phyloP scores from a whole-genome alignment of 352 stramenopile species.

The Thraustochytrium striatum region DNA sequence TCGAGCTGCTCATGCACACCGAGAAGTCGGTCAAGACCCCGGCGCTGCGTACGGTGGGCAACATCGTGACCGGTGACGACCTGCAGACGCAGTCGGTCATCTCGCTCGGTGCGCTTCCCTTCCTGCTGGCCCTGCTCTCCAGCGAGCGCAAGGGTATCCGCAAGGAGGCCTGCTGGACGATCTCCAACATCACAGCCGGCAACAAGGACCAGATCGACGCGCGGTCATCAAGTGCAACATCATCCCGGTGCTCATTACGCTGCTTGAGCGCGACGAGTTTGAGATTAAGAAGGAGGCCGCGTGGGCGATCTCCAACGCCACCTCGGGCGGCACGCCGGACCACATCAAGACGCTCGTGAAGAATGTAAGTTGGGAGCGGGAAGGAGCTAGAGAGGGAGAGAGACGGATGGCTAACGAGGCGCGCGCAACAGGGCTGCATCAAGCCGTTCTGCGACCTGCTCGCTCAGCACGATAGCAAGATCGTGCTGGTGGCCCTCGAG shows the following conservation, averaged over 20 bases:
- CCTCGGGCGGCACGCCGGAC: slow-evolving; percentile 78
- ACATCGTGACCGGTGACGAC: slow-evolving; percentile 99
- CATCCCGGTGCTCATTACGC: slow-evolving; percentile 90
- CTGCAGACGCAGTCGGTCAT: slow-evolving; percentile 98
- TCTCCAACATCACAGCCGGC: slow-evolving; percentile 98
- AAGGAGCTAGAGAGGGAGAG: too few species aligned
- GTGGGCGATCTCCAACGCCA: slow-evolving; percentile 98
- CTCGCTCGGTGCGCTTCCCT: slow-evolving; percentile 92
- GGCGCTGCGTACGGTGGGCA: slow-evolving; percentile 91
- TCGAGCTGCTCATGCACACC: slow-evolving; percentile 91
- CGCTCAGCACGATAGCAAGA: slow-evolving; percentile 91
- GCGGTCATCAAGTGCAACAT: slow-evolving; percentile 94
- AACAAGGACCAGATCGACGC: slow-evolving; percentile 98
- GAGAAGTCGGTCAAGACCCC: slow-evolving; percentile 89
- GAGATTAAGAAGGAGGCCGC: slow-evolving; percentile 97
- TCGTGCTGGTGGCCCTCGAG: slow-evolving; percentile 96
- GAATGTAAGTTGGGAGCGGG: too few species aligned
- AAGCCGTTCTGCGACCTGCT: slow-evolving; percentile 93
- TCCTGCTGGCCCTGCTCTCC: slow-evolving; percentile 84
- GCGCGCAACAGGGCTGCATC: too few species aligned
- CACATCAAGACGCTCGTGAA: slow-evolving; percentile 92
- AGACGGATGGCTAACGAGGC: too few species aligned
- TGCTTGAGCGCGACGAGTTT: slow-evolving; percentile 94
- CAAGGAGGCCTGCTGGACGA: slow-evolving; percentile 98
- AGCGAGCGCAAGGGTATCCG: slow-evolving; percentile 95